Base-by-base conservation (phyloP, 1,284 basidiomycete genomes). In the Phellopilus nigrolimitatus region DNA sequence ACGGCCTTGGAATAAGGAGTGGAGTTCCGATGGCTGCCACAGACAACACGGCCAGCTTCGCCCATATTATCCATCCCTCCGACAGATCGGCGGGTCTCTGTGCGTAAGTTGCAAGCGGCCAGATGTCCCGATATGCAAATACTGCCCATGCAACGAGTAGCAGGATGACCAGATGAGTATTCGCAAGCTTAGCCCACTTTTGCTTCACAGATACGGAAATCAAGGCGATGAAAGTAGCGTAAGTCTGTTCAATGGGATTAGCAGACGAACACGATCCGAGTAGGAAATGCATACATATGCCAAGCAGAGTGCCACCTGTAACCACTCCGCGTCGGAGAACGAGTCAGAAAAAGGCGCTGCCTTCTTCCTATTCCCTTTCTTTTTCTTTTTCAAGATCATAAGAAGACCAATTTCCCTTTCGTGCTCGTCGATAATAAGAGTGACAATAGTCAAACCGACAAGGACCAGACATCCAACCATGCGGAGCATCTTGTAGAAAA, bases 91-190 rank as follows among this genome's bases (percentile, higher is more conserved):
- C 51, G 30, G 71, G 71, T 1, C 42, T 27, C 33, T 54, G 50
- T 1, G 61, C 63, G 53, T 66, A 82, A 0, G 80, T 86, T 15
- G 73, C 67, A 4, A 84, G 62, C 7, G 85, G 84, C 64, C 74
- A 80, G 17, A 87, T 51, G 62, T 88, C 82, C n/a, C 84, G 75
- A 62, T 82, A 83, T 7, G 68, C 64, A 61, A 78, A 85, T 12
- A 78, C 66, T 50, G 63, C 47, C 49, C 69, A 66, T 22, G 72
- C 60, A 7, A 62, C 54, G 10, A 73, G 59, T 25, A 72, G 57
- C 12, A 80, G 59, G 1, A 67, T 15, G 41, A 65, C 68, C 24
- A 66, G 53, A 44, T 73, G 72, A 30, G 60, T 60, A 5, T 63
- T 64, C 22, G 60, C 57, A 22, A 68, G 49, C 36, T 52, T 58